phyloP scores from a whole-genome alignment of 2,329 filamentous ascomycete species.

The Colletotrichum camelliae region DNA sequence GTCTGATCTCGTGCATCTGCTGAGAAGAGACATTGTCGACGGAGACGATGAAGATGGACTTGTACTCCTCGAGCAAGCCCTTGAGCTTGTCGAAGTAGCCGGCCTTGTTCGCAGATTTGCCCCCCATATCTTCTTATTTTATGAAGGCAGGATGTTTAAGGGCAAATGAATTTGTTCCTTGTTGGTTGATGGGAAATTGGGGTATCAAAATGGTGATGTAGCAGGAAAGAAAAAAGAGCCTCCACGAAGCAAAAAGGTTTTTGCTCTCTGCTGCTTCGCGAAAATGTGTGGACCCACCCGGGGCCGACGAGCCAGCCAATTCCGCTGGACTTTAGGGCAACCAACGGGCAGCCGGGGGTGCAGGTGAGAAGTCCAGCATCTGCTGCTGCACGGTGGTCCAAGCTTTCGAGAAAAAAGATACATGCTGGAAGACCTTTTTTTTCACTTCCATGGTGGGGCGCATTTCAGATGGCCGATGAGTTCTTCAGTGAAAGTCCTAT shows the following conservation, averaged over 20 bases:
- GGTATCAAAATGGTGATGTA: slow-evolving; percentile 21
- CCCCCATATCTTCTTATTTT: slow-evolving; percentile 96
- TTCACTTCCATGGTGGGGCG: slow-evolving; percentile 11
- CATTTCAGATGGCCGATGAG: not conserved
- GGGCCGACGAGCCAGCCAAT: not conserved
- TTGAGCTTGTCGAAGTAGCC: slow-evolving; percentile 99
- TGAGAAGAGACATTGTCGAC: slow-evolving; percentile 99
- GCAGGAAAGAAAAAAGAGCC: not conserved
- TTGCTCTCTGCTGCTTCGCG: slow-evolving; percentile 7
- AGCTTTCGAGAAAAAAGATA: slow-evolving; percentile 27
- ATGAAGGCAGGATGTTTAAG: slow-evolving; percentile 99
- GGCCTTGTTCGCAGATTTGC: slow-evolving; percentile 93
- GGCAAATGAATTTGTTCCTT: slow-evolving; percentile 55
- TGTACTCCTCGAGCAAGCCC: slow-evolving; percentile 93
- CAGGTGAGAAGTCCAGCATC: not conserved
- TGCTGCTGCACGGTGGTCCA: not conserved
- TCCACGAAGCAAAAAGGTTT: slow-evolving; percentile 2
- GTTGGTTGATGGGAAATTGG: slow-evolving; percentile 23
- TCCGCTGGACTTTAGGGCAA: not conserved
- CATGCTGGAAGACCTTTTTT: slow-evolving; percentile 40
- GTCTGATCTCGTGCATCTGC: slow-evolving; percentile 99
- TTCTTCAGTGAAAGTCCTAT: slow-evolving; percentile 16
- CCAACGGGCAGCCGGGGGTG: not conserved
- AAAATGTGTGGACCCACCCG: slow-evolving; percentile 5
- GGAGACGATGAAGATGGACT: slow-evolving; percentile 95